Base-by-base conservation (phyloP, 495 filamentous ascomycete species). In the Evansstolkia leycettana region DNA sequence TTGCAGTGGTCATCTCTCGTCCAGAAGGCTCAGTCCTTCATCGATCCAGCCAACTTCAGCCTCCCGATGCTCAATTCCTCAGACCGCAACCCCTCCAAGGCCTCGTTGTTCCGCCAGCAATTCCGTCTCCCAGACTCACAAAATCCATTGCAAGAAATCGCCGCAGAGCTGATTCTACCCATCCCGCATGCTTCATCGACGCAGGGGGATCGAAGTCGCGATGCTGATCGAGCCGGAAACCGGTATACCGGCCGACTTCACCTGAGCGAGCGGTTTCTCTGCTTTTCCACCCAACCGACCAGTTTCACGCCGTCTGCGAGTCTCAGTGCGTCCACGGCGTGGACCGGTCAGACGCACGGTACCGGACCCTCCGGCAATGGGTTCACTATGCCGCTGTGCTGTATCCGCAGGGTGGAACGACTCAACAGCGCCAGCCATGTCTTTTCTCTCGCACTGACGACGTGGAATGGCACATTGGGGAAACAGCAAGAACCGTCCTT, bases 331-430 rank as follows among this genome's bases (percentile, higher is more conserved):
- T 87, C 85, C 1, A 83, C 74, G 17, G 65, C 73, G 17, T 93
- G 85, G 60, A 87, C 82, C 10, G 87, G 87, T 7, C 83, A 89
- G 41, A 93, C 86, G 10, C 80, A 90, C 47, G 86, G 86, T 11
- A 82, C 82, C 12, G 87, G 87, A 0, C 87, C 92, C n/a, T 82
- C 84, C 28, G 89, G 89, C 8, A 92, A 94, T 68, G 90, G 90
- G 25, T 98, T 98, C 49, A 94, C 82, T 8, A 73, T 96, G n/a
- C 92, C 90, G 2, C 70, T 98, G 8, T 94, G 83, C 53, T 81
- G 84, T 20, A 83, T 98, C 41, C 73, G 90, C 31, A 69, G 88
- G 3, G 90, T 98, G 8, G 90, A 98, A 62, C 73, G 90, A 36
- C 66, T 96, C 9, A 84, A 93, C 43, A 94, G 83, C 41, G 80